Percentiles rank a stretch among this genome's conserved stretches.
Conservation (phyloP, 768 basidiomycete genomes). For the Psilocybe cubensis region DNA sequence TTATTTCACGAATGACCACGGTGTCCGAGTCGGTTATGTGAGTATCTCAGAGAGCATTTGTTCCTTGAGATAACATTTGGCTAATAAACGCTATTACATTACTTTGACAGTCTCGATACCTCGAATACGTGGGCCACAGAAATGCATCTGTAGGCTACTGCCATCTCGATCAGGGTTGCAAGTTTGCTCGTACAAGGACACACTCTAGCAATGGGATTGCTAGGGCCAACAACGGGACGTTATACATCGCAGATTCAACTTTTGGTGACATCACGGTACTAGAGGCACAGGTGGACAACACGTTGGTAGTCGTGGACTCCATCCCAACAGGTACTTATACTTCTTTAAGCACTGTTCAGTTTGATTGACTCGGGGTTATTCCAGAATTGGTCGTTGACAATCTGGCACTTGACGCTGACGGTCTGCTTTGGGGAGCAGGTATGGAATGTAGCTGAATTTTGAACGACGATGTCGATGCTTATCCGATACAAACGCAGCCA, state of each 20-base stretch:
- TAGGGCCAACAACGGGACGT: conserved; percentile 57
- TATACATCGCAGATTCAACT: conserved; percentile 57
- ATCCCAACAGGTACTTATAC: conserved; percentile 50
- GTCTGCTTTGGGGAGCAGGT: conserved; percentile 69
- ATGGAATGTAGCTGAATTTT: conserved; percentile 1
- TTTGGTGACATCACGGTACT: conserved; percentile 52
- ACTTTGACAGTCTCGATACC: conserved; percentile 4
- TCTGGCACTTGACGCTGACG: conserved; percentile 59
- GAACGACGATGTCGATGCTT: background rate
- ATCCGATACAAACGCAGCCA: conserved; percentile 33
- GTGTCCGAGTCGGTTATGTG: conserved; percentile 56
- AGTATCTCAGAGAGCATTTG: conserved; percentile 20
- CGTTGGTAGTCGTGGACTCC: conserved; percentile 55
- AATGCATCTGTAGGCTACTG: conserved; percentile 66
- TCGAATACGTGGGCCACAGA: conserved; percentile 30
- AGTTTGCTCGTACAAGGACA: conserved; percentile 52
- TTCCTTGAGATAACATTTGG: background rate
- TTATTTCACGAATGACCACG: conserved; percentile 72
- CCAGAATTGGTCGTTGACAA: conserved; percentile 55
- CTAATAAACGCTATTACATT: no score
- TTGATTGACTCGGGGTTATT: no score
- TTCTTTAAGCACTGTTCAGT: background rate
- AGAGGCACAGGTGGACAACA: conserved; percentile 62
- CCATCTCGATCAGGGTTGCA: conserved; percentile 63
- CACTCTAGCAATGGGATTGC: conserved; percentile 66